Percentiles rank a stretch among this genome's conserved stretches.
Evolutionary conservation across 2,329 filamentous ascomycete genomes (phyloP).

Genomic region (Zymoseptoria passerinii): DNA sequence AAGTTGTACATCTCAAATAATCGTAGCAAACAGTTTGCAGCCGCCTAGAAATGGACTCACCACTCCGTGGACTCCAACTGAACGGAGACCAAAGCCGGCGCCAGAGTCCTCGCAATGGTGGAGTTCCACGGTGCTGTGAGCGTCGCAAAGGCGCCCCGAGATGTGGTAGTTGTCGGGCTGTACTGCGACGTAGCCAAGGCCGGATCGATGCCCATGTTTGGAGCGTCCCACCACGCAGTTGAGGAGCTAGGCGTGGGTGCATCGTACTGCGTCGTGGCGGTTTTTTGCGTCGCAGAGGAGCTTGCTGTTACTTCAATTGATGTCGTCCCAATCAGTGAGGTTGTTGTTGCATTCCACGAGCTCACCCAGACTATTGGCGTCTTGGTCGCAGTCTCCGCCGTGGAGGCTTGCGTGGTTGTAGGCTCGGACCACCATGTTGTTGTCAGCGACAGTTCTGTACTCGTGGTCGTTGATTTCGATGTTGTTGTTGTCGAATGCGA

Average conservation of each 20-base stretch:
- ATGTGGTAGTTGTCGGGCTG: background rate
- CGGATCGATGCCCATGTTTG: background rate
- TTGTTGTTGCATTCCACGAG: background rate
- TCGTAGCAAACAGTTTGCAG: background rate
- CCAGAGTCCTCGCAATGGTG: background rate
- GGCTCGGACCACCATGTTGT: background rate
- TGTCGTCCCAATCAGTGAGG: background rate
- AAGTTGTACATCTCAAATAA: background rate
- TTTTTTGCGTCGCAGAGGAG: background rate
- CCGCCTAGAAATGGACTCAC: background rate
- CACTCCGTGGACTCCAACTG: background rate
- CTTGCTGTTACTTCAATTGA: background rate
- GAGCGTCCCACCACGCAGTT: background rate
- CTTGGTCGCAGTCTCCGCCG: background rate
- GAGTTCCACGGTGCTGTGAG: background rate
- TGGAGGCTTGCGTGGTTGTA: background rate
- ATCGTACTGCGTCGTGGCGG: background rate
- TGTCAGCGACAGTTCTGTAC: background rate
- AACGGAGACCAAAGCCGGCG: background rate
- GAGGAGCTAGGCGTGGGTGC: background rate
- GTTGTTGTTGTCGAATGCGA: background rate
- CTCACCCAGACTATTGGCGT: background rate
- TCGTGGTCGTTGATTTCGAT: background rate
- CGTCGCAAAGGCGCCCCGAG: background rate
- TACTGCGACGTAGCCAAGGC: background rate